Base-by-base conservation (phyloP, 2,329 filamentous ascomycete genomes). In the Alternaria panax region DNA sequence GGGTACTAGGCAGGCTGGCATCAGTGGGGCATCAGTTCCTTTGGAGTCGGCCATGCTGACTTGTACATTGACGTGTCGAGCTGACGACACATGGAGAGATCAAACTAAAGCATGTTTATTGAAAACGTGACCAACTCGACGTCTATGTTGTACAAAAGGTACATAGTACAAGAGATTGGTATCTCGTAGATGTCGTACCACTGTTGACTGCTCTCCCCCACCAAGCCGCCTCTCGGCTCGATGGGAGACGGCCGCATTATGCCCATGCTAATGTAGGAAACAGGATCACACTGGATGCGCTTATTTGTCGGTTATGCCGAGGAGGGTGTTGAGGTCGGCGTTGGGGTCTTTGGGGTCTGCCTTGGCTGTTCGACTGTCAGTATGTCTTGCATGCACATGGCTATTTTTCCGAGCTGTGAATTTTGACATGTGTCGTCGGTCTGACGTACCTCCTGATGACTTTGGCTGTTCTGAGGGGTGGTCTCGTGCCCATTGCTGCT, bases 401-500 rank as follows among this genome's bases (percentile, higher is more conserved):
- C n/a, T n/a, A n/a, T n/a, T n/a, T n/a, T n/a, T n/a, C 30, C 45
- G n/a, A n/a, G 45, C 20, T 24, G 28, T 7, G 45, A 25, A 36
- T 48, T 48, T 48, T 48, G 45, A 34, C 45, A 34, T 48, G 18
- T 52, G 42, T 28, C 36, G 42, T 25, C 24, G 36, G 28, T 36
- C 42, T 48, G 53, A 67, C 71, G 60, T 70, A 77, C 73, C 72
- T 57, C 64, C 73, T 47, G 70, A 69, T 43, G 70, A 64, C 59
- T 73, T 73, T 54, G 73, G 65, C 64, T 72, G 66, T 64, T 70
- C 72, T 59, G 69, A 63, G 27, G 74, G 60, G 61, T 87, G 90
- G 85, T 90, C 92, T 88, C 90, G 95, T 74, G 87, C 85, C 82
- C 90, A 99, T 82, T 95, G 93, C 60, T 89, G 88, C 88, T 96